These are phyloP conservation scores for Diplocarpon rosae DNA, from an alignment of 2,329 filamentous ascomycete species.

Conservation along the genomic window DNA sequence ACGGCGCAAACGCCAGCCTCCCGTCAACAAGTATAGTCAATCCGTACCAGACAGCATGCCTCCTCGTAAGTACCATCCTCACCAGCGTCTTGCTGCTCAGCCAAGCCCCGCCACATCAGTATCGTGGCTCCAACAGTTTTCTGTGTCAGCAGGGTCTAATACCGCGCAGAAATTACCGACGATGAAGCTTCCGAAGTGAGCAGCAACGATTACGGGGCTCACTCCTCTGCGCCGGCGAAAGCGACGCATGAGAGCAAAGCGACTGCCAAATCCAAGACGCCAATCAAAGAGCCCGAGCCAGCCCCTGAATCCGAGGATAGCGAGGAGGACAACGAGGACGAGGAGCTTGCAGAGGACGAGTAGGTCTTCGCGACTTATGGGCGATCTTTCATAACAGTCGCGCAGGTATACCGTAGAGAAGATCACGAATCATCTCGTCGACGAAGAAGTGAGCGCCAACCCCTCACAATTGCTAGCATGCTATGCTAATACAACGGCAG, in stretches of 20 bases:
- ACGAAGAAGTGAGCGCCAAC: slow-evolving; percentile 36
- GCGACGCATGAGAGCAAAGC: slow-evolving; percentile 5
- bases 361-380: slow-evolving; percentile 38
- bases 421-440: slow-evolving; percentile 55
- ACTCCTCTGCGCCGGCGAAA: slow-evolving; percentile 9
- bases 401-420: slow-evolving; percentile 62
- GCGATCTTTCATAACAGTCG: slow-evolving; percentile 13
- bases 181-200: slow-evolving; percentile 28
- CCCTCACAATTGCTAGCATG: not conserved
- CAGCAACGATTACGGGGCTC: slow-evolving; percentile 20
- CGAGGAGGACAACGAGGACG: slow-evolving; percentile 28
- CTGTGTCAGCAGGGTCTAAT: slow-evolving; percentile 14
- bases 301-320: slow-evolving; percentile 27
- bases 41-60: slow-evolving; percentile 16
- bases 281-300: slow-evolving; percentile 16
- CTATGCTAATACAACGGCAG: slow-evolving; percentile 10
- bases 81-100: not conserved
- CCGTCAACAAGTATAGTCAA: not conserved
- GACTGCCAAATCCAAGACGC: slow-evolving; percentile 18
- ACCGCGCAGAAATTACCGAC: slow-evolving; percentile 21
- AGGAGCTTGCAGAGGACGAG: slow-evolving; percentile 29
- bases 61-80: slow-evolving; percentile 23
- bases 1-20: slow-evolving; percentile 5
- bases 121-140: slow-evolving; percentile 3
- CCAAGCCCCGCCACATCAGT: slow-evolving; percentile 4